Evolutionary conservation across 1,284 basidiomycete genomes (phyloP).

Genomic region (Rhodotorula sp.): DNA sequence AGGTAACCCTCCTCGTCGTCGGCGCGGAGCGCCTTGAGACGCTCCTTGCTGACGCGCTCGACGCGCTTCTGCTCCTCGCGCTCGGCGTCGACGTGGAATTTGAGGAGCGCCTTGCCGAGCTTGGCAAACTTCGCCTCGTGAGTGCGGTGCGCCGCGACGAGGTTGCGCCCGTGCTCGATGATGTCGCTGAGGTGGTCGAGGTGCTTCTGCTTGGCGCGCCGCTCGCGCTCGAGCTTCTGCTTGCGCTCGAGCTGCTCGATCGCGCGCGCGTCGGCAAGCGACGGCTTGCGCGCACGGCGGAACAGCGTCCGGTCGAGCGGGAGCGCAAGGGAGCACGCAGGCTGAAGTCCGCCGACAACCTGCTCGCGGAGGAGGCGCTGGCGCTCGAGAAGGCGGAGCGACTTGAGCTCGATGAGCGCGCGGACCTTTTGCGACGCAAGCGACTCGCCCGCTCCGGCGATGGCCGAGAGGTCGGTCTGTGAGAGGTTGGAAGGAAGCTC

Average conservation of each 20-base stretch:
- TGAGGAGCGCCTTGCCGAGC: constrained; percentile 54
- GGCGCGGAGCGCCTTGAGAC: constrained; percentile 94
- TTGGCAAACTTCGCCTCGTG: constrained; percentile 53
- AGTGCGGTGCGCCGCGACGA: constrained; percentile 65
- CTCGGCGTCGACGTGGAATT: constrained; percentile 55
- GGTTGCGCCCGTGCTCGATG: constrained; percentile 76
- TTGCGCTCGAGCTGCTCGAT: constrained; percentile 90
- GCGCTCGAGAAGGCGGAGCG: constrained; percentile 84
- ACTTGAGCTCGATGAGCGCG: constrained; percentile 91
- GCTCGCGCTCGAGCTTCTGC: constrained; percentile 89
- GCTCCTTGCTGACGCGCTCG: constrained; percentile 94
- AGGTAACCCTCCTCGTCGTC: constrained; percentile 99
- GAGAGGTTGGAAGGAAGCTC: constrained; percentile 74
- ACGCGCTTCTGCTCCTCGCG: constrained; percentile 64
- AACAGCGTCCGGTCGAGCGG: constrained; percentile 84
- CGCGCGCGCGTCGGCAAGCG: constrained; percentile 82
- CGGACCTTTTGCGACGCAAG: constrained; percentile 65
- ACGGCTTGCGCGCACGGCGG: constrained; percentile 82
- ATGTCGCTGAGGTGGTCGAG: constrained; percentile 90
- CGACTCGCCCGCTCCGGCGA: constrained; percentile 29
- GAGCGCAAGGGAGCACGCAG: constrained; percentile 77
- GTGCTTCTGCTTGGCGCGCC: constrained; percentile 93
- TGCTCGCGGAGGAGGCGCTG: constrained; percentile 83
- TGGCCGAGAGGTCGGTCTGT: constrained; percentile 52
- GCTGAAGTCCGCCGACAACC: constrained; percentile 82